These are phyloP conservation scores for Aspergillus sojae DNA, from an alignment of 2,329 filamentous ascomycete species.

Conservation along the genomic window DNA sequence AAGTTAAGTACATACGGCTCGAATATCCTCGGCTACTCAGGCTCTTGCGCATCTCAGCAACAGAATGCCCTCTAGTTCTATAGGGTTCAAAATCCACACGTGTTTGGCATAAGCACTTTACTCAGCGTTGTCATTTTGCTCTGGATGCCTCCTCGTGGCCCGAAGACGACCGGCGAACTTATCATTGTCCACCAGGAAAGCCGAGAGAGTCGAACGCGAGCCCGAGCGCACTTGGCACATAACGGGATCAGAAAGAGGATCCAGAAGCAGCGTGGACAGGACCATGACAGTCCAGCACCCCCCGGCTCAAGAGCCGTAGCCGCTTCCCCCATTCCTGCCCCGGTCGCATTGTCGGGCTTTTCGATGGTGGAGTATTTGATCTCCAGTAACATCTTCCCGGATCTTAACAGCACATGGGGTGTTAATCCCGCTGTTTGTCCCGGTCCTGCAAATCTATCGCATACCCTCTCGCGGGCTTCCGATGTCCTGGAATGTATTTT, in stretches of 20 bases:
- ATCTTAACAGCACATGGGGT: conserved; percentile 4
- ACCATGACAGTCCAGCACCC: neutral
- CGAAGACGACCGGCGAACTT: neutral
- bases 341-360: neutral
- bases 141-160: conserved; percentile 13
- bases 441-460: conserved; percentile 1
- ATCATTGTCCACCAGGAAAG: conserved; percentile 3
- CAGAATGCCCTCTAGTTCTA: neutral
- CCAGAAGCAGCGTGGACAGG: neutral
- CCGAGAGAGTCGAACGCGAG: conserved; percentile 1
- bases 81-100: neutral
- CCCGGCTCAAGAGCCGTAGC: neutral
- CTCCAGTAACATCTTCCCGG: neutral
- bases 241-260: conserved; percentile 1
- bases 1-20: neutral
- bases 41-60: neutral
- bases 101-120: neutral
- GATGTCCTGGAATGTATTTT: conserved; percentile 4
- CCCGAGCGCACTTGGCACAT: neutral
- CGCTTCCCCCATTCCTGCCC: neutral
- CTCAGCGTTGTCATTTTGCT: neutral
- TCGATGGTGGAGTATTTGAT: conserved; percentile 6
- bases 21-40: neutral
- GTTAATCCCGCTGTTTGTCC: conserved; percentile 3
- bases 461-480: neutral